A percentile compares a stretch with the other conserved stretches of the same genome.
Evolutionary conservation across 1,139 yeast species (phyloP).

Genomic region (Pichia sp.): DNA sequence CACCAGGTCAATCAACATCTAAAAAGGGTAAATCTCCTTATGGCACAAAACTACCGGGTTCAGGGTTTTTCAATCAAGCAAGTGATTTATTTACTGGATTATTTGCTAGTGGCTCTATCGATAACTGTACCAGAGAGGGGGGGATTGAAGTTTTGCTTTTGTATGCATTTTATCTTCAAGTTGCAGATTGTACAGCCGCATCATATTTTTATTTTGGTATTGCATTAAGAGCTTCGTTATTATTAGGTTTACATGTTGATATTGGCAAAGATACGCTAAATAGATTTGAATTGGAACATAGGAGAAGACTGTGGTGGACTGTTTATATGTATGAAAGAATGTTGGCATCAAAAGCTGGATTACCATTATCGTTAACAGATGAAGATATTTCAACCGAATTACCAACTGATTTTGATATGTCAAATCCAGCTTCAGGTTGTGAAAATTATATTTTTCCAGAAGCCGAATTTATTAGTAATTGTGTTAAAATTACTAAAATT

Average conservation of each 20-base stretch:
- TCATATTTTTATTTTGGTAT: conserved; percentile 77
- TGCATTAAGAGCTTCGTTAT: conserved; percentile 67
- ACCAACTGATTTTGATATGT: conserved; percentile 66
- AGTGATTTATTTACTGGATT: conserved; percentile 68
- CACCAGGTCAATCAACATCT: neutral
- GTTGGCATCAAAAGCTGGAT: conserved; percentile 79
- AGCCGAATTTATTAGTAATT: conserved; percentile 70
- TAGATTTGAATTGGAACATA: conserved; percentile 67
- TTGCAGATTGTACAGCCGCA: conserved; percentile 78
- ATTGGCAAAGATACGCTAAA: conserved; percentile 61
- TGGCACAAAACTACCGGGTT: conserved; percentile 55
- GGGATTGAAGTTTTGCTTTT: conserved; percentile 74
- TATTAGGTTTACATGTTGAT: conserved; percentile 80
- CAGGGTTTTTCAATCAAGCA: conserved; percentile 70
- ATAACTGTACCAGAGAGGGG: conserved; percentile 69
- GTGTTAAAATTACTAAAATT: conserved; percentile 75
- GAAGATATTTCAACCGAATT: conserved; percentile 71
- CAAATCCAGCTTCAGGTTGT: conserved; percentile 48
- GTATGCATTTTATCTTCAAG: conserved; percentile 77
- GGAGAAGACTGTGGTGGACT: conserved; percentile 87
- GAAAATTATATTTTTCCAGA: conserved; percentile 72
- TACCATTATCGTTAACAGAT: conserved; percentile 73
- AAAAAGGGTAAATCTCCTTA: neutral
- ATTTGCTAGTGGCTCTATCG: conserved; percentile 74
- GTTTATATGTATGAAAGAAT: conserved; percentile 84